Evolutionary conservation across 192 early-diverging fungal species (phyloP), one percentile per base, ranked within the genome.

Genomic region (Chytriomyces hyalinus): DNA sequence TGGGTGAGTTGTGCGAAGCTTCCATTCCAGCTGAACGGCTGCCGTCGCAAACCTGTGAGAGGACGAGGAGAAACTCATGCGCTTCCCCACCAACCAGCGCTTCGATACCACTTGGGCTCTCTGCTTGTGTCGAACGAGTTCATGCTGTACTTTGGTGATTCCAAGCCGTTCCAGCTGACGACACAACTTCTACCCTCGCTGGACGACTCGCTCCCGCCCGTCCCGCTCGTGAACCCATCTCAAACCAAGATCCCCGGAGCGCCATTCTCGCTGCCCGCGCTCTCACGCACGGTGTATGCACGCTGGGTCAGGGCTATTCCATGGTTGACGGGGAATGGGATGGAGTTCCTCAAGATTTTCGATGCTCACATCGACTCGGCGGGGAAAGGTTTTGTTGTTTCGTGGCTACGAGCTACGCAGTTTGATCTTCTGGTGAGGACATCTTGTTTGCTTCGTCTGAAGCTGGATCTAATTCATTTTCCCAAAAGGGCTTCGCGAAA

Each of bases 351-450:
- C 7, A 10, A 20, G 6, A 63, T 24, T 6, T n/a, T 84, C 22
- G 83, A 84, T 50, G 36, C 20, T 7, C 69, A 76, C 66, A 70
- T 81, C 0, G 83, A 81, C n/a, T 49, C 65, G 8, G 72, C 67
- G 7, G 78, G 75, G 44, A 61, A 76, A 10, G 67, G 67, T 6
- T 74, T 81, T 49, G 77, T 78, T 11, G 61, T 64, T 7, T 62
- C 73, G 4, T 84, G 83, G 83, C 78, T 81, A 67, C 26, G 73
- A 8, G 83, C 83, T 5, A 81, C 83, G 11, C 67, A 81, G 70
- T 84, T 84, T 72, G 83, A 84, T 49, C 47, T 84, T 6, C 73
- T 84, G 43, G 76, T 80, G 45, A 51, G 73, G 6, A 64, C 3
- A 1, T 36, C 24, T 20, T 57, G 15, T n/a, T 57, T 57, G 17